Conservation (phyloP, 768 basidiomycete genomes). For the Cystofilobasidium ferigula region DNA sequence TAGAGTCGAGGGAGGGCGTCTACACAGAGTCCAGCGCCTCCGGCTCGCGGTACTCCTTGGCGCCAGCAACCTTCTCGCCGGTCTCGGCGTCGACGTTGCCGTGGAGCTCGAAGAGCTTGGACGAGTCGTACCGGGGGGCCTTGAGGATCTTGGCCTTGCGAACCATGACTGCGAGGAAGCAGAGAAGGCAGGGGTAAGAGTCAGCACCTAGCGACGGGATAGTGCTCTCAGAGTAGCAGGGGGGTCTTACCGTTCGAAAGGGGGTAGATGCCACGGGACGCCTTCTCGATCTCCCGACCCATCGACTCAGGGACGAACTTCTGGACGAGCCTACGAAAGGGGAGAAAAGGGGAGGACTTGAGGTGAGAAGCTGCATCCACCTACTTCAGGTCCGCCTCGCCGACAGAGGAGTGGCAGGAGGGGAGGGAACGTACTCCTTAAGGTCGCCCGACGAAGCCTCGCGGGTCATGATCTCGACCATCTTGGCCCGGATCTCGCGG, state of each 20-base stretch:
- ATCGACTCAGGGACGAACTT: constrained; percentile 99
- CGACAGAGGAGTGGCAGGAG: not conserved
- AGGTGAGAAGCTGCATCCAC: not conserved
- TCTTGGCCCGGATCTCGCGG: constrained; percentile 96
- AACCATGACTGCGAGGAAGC: constrained; percentile 93
- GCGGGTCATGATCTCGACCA: constrained; percentile 72
- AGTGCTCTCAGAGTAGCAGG: constrained; percentile 20
- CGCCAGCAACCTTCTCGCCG: constrained; percentile 29
- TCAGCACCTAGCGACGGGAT: too few species aligned
- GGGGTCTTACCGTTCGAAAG: constrained; percentile 97
- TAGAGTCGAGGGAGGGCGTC: too few species aligned
- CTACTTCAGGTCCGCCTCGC: not conserved
- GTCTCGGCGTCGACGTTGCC: constrained; percentile 87
- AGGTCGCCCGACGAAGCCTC: constrained; percentile 91
- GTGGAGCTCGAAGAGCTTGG: constrained; percentile 92
- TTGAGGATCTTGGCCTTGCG: constrained; percentile 99
- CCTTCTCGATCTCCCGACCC: constrained; percentile 99
- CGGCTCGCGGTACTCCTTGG: constrained; percentile 1
- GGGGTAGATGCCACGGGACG: constrained; percentile 89
- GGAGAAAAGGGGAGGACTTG: not conserved
- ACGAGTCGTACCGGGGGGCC: constrained; percentile 89
- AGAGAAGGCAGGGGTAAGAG: constrained; percentile 40
- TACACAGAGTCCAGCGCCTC: too few species aligned
- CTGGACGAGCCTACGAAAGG: constrained; percentile 54
- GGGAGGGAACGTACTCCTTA: constrained; percentile 53